phyloP scores from a whole-genome alignment of 352 stramenopile species.

The Plasmopara halstedii region DNA sequence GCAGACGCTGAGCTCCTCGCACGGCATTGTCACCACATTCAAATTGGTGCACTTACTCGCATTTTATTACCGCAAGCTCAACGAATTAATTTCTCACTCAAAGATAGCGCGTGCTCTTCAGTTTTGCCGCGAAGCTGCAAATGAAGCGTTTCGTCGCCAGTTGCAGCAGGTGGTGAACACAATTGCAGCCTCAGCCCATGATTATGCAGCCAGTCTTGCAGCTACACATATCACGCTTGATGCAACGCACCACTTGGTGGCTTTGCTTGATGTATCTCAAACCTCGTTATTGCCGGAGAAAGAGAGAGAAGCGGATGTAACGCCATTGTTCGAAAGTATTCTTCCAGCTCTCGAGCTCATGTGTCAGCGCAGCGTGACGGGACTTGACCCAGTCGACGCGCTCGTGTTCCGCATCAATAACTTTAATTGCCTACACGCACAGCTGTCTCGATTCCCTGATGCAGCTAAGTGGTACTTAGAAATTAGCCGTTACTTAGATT shows the following conservation, averaged over 20 bases:
- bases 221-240: slow-evolving; percentile 54
- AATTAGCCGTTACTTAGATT: slow-evolving; percentile 27
- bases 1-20: slow-evolving; percentile 46
- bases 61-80: slow-evolving; percentile 63
- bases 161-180: slow-evolving; percentile 42
- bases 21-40: slow-evolving; percentile 52
- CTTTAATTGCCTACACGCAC: slow-evolving; percentile 50
- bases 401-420: slow-evolving; percentile 71
- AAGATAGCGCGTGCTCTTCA: slow-evolving; percentile 26
- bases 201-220: slow-evolving; percentile 52
- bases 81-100: slow-evolving; percentile 28
- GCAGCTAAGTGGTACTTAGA: slow-evolving; percentile 28
- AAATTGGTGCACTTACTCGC: slow-evolving; percentile 57
- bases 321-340: slow-evolving; percentile 41
- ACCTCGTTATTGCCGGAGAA: slow-evolving; percentile 44
- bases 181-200: slow-evolving; percentile 36
- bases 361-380: slow-evolving; percentile 36
- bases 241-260: slow-evolving; percentile 42
- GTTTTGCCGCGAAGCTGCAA: slow-evolving; percentile 35
- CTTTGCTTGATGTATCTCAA: slow-evolving; percentile 52
- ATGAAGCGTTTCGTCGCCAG: slow-evolving; percentile 43
- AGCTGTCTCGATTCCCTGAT: slow-evolving; percentile 36
- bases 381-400: slow-evolving; percentile 35
- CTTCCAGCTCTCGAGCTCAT: slow-evolving; percentile 42
- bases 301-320: slow-evolving; percentile 44